Conservation (phyloP, 441 rosid genomes). For the Adansonia madagascariensis region DNA sequence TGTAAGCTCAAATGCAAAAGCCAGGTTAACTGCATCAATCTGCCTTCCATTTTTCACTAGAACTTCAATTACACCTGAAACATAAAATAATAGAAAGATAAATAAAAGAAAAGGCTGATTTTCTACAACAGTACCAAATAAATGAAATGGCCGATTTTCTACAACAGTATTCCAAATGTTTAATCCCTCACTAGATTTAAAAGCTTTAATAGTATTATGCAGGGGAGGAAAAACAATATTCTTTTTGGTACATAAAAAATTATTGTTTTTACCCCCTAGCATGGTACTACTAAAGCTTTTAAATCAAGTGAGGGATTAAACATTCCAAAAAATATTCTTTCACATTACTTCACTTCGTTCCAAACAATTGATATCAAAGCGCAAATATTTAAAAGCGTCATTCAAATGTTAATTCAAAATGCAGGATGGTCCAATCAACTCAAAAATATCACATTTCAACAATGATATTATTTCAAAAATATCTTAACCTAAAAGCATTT, state of each 20-base stretch:
- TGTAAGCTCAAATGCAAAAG: conserved; percentile 91
- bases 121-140: neutral
- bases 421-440: neutral
- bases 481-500: neutral
- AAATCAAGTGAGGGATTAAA: too few relatives aligned
- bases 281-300: too few relatives aligned
- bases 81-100: conserved; percentile 22
- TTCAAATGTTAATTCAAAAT: neutral
- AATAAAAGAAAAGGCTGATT: neutral
- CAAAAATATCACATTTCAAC: neutral
- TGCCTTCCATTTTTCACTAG: conserved; percentile 86
- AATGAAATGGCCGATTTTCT: conserved; percentile 1
- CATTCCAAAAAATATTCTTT: neutral
- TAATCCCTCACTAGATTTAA: neutral
- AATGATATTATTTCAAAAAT: neutral
- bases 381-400: neutral
- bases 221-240: too few relatives aligned
- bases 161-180: neutral
- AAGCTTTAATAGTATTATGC: neutral
- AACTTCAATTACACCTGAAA: conserved; percentile 81
- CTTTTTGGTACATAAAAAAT: too few relatives aligned
- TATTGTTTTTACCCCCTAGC: too few relatives aligned
- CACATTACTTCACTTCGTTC: neutral
- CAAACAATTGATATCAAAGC: neutral
- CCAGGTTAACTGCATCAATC: conserved; percentile 95